These are phyloP conservation scores for Podospora pseudopauciseta DNA, from an alignment of 495 filamentous ascomycete species.

Conservation along the genomic window DNA sequence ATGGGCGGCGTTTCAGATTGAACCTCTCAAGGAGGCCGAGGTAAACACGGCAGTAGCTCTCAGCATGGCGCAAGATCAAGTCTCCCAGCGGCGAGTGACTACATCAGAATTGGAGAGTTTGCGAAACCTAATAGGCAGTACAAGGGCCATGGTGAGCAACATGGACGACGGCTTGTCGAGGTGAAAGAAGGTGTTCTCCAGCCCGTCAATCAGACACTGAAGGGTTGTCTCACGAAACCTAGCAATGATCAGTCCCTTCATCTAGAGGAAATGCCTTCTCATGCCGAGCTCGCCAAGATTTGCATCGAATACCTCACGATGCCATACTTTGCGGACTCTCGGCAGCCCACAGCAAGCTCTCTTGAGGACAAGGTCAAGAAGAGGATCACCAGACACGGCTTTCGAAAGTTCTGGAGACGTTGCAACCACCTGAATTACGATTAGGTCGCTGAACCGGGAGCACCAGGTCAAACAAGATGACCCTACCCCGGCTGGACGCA, in stretches of 20 bases:
- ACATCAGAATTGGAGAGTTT: neutral
- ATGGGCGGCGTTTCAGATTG: constrained; percentile 4
- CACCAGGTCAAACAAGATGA: no score
- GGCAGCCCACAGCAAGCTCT: neutral
- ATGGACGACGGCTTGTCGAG: neutral
- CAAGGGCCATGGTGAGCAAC: neutral
- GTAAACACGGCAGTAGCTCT: constrained; percentile 6
- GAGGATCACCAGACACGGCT: neutral
- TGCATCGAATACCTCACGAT: constrained; percentile 3
- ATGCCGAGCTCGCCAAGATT: neutral
- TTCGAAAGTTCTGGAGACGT: no score
- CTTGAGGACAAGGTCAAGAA: neutral
- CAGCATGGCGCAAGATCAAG: neutral
- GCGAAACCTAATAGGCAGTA: neutral
- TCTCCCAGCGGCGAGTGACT: neutral
- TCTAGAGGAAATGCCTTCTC: neutral
- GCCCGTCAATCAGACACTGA: neutral
- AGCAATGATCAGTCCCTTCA: neutral
- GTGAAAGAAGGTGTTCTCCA: neutral
- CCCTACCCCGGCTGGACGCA: no score
- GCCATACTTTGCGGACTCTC: neutral
- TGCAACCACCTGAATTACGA: no score
- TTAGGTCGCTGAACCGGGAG: no score
- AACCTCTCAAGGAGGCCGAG: constrained; percentile 6
- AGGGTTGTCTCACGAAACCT: neutral